A percentile compares a stretch with the other conserved stretches of the same genome.
Conservation (phyloP, 179 eudicot species). For the Heliamphora pulchella region DNA sequence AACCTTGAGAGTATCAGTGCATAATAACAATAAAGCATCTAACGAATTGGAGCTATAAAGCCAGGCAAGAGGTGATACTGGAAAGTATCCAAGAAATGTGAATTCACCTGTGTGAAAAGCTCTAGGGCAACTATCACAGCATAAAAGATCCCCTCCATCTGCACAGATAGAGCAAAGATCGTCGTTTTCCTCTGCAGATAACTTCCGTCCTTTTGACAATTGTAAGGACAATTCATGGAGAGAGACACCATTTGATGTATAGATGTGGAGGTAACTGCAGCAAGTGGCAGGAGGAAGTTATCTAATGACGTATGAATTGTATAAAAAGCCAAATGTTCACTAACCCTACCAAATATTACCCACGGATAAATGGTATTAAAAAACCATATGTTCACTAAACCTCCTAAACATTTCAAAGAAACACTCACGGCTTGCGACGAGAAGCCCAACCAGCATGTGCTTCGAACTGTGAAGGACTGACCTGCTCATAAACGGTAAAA, state of each 20-base stretch:
- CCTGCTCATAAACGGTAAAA: slow-evolving; percentile 29
- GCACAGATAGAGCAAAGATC: slow-evolving; percentile 58
- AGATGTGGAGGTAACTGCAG: slow-evolving; percentile 55
- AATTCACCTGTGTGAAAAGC: slow-evolving; percentile 50
- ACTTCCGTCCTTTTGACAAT: slow-evolving; percentile 33
- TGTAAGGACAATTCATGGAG: slow-evolving; percentile 52
- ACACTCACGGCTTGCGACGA: slow-evolving; percentile 62
- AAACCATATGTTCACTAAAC: background rate
- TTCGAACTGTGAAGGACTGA: slow-evolving; percentile 68
- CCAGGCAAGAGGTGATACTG: background rate
- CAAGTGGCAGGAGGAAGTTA: background rate
- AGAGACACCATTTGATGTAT: slow-evolving; percentile 68
- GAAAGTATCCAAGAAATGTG: background rate
- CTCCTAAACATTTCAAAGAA: background rate
- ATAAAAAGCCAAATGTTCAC: too few species aligned
- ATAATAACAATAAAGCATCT: background rate
- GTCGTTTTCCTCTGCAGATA: slow-evolving; percentile 45
- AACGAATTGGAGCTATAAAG: background rate
- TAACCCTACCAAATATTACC: too few species aligned
- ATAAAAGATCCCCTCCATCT: slow-evolving; percentile 53
- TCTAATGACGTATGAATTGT: background rate
- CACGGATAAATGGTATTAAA: too few species aligned
- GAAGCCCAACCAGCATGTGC: slow-evolving; percentile 72
- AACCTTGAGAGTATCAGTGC: background rate
- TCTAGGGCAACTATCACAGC: slow-evolving; percentile 66